phyloP scores from a whole-genome alignment of 2,329 filamentous ascomycete genomes.

The Huntiella bhutanensis region DNA sequence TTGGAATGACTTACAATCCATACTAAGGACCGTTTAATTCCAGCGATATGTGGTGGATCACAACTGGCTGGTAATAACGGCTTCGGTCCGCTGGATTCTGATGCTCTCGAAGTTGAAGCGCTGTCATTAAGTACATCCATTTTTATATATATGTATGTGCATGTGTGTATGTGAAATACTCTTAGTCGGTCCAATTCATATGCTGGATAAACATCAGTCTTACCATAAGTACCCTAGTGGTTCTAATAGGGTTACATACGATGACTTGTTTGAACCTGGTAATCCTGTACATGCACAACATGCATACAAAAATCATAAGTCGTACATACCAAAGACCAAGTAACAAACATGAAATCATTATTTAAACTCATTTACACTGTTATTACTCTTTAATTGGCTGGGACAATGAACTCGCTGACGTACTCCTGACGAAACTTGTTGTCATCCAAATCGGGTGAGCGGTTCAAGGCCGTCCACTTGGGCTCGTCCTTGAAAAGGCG shows the following conservation, averaged over 20 bases:
- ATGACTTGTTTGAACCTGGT: background rate
- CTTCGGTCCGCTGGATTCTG: slow-evolving; percentile 15
- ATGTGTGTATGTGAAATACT: too few species aligned
- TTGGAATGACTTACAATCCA: slow-evolving; percentile 55
- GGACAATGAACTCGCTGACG: slow-evolving; percentile 21
- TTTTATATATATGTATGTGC: too few species aligned
- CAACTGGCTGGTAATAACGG: slow-evolving; percentile 63
- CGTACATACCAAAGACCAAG: background rate
- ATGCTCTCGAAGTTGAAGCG: background rate
- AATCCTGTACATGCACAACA: background rate
- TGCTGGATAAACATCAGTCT: too few species aligned
- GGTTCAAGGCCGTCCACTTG: slow-evolving; percentile 91
- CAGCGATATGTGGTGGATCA: slow-evolving; percentile 57
- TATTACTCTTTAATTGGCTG: slow-evolving; percentile 5
- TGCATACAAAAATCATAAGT: background rate
- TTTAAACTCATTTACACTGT: background rate
- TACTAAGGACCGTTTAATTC: slow-evolving; percentile 55
- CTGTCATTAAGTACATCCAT: slow-evolving; percentile 2
- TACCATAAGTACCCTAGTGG: too few species aligned
- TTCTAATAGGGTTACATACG: too few species aligned
- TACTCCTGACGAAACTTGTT: slow-evolving; percentile 71
- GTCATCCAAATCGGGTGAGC: slow-evolving; percentile 53
- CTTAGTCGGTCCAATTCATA: too few species aligned
- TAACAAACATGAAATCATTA: background rate
- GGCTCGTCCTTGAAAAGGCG: slow-evolving; percentile 94